These are phyloP conservation scores for Boletales sp. DNA, from an alignment of 768 basidiomycete species.

Conservation along the genomic window DNA sequence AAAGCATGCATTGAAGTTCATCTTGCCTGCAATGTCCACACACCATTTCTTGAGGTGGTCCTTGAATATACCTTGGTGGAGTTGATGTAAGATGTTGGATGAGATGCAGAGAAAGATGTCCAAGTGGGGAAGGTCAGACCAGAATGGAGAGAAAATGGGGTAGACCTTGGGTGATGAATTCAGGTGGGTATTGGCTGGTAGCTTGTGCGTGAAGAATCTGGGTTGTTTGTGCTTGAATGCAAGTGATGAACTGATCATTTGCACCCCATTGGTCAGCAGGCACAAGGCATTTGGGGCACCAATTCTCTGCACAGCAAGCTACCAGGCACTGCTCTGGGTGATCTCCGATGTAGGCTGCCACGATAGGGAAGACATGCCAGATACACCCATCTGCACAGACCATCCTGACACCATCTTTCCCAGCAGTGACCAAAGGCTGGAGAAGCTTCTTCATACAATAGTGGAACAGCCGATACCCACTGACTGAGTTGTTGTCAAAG, in stretches of 20 bases:
- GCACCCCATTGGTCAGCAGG: too few relatives aligned
- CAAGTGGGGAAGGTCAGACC: background rate
- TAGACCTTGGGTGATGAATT: background rate
- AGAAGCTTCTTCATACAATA: slow-evolving; percentile 1
- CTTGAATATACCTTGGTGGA: background rate
- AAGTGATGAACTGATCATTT: too few relatives aligned
- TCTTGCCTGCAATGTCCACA: accelerated
- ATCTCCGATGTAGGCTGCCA: background rate
- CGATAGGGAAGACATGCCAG: background rate
- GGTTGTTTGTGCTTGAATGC: too few relatives aligned
- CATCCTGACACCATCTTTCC: background rate
- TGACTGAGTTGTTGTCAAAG: background rate
- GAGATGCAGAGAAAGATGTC: background rate
- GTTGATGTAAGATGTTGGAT: background rate
- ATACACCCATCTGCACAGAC: background rate
- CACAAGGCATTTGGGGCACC: too few relatives aligned
- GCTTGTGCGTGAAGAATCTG: too few relatives aligned
- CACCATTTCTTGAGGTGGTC: slow-evolving; percentile 5
- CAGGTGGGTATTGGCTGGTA: too few relatives aligned
- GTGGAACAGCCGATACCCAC: background rate
- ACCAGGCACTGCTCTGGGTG: slow-evolving; percentile 1
- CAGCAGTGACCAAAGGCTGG: background rate
- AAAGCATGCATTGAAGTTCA: background rate
- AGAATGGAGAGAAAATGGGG: slow-evolving; percentile 1
- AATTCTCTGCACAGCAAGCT: too few relatives aligned